Base-by-base conservation (phyloP, 176 grass and related monocot species). In the Luzula sylvatica region DNA sequence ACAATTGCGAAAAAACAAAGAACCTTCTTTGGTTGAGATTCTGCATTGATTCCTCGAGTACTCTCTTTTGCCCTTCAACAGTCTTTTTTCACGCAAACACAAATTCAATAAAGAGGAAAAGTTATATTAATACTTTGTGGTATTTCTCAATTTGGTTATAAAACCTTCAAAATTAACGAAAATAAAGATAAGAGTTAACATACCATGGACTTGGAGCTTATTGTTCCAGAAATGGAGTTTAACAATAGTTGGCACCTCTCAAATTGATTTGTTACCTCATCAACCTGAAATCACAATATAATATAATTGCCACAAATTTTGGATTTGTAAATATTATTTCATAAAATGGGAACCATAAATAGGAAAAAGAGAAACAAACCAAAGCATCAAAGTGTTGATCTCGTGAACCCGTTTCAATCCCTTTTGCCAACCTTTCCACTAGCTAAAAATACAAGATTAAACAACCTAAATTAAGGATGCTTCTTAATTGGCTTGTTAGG, bases 41-140 rank as follows among this genome's bases (percentile, higher is more conserved):
- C 53, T 61, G 75, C 17, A 38, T 65, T 42, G 53, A 66, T 67
- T 79, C 75, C 56, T 79, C 75, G 12, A 72, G 19, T 39, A 52
- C 38, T 15, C 46, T 55, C 60, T 79, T 72, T 60, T 79, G 75
- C 52, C 75, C 75, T 61, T 72, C 75, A 38, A 72, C 75, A 38
- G 75, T 79, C 68, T 79, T 11, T 44, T 18, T 28, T 8, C 16
- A 23, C 20, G 8, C 50, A 8, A 73, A 55, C 19, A 11, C 50
- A 8, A 73, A 55, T 35, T 29, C 21, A 23, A 65, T 2, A 23
- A 65, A 65, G 18, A 38, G 9, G 5, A 46, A 14, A 38, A 2
- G 19, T 19, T n/a, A n/a, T n/a, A 61, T 15, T 11, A 24, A 3
- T 61, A 8, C 21, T n/a, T n/a, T n/a, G n/a, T n/a, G n/a, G n/a